A percentile compares a stretch with the other conserved stretches of the same genome.
Conservation (phyloP, 352 stramenopile genomes). For the Globisporangium megalacanthum region DNA sequence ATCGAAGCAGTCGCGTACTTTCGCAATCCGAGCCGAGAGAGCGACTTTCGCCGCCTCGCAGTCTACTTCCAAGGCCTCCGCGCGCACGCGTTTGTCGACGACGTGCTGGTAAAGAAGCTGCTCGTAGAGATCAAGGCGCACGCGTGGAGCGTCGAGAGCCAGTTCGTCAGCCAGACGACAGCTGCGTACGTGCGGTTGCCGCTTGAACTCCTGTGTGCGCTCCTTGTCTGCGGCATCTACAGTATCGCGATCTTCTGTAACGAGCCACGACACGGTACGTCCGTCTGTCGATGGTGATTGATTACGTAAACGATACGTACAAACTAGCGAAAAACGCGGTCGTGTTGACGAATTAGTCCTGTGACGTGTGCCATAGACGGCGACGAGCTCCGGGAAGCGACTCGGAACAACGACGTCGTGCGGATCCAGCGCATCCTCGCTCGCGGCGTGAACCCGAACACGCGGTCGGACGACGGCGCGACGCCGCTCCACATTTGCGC, state of each 20-base stretch:
- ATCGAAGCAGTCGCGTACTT: slow-evolving; percentile 45
- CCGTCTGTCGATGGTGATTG: slow-evolving; percentile 1
- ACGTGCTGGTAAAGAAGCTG: slow-evolving; percentile 20
- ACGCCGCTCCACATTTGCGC: slow-evolving; percentile 76
- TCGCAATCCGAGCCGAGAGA: slow-evolving; percentile 39
- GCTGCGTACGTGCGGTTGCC: slow-evolving; percentile 30
- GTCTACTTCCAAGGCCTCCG: slow-evolving; percentile 31
- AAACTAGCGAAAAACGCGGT: too few relatives aligned
- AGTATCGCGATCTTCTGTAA: slow-evolving; percentile 59
- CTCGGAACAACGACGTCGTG: slow-evolving; percentile 63
- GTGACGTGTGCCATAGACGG: slow-evolving; percentile 33
- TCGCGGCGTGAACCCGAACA: slow-evolving; percentile 49
- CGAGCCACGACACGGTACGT: slow-evolving; percentile 61
- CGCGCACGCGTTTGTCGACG: slow-evolving; percentile 21
- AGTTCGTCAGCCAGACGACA: slow-evolving; percentile 19
- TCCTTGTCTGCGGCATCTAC: slow-evolving; percentile 49
- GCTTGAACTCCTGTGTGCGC: slow-evolving; percentile 40
- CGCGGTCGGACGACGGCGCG: slow-evolving; percentile 46
- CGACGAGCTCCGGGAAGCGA: slow-evolving; percentile 69
- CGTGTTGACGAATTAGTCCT: too few relatives aligned
- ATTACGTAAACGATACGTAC: background rate
- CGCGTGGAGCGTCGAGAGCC: slow-evolving; percentile 17
- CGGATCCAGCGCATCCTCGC: slow-evolving; percentile 53
- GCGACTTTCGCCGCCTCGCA: slow-evolving; percentile 26
- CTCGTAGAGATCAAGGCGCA: slow-evolving; percentile 28